phyloP scores from a whole-genome alignment of 306 rosid genomes.

The Acacia melanoxylon region DNA sequence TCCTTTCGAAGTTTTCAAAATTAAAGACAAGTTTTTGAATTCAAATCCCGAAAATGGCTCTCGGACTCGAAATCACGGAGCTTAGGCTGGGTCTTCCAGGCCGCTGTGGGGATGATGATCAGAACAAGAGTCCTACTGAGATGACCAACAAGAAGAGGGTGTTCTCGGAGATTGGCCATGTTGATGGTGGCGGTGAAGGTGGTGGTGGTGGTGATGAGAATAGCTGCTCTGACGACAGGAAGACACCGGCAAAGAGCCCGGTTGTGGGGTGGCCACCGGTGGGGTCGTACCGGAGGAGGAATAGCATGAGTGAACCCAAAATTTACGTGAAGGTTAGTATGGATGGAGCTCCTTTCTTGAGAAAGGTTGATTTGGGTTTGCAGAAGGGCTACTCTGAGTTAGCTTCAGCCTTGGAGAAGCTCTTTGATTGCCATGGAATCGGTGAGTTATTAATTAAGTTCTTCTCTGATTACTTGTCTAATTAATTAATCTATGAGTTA shows the following conservation, averaged over 20 bases:
- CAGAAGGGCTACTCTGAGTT: conserved; percentile 58
- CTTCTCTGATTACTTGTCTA: not conserved
- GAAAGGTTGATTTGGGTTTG: conserved; percentile 63
- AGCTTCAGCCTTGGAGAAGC: conserved; percentile 60
- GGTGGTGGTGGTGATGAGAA: not conserved
- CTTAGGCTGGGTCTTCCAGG: conserved; percentile 75
- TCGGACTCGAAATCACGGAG: conserved; percentile 78
- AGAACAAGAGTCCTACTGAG: conserved; percentile 34
- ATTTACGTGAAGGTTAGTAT: conserved; percentile 78
- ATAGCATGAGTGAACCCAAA: conserved; percentile 44
- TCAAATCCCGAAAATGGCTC: conserved; percentile 38
- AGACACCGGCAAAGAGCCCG: conserved; percentile 36
- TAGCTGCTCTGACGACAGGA: conserved; percentile 21
- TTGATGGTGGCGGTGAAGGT: not conserved
- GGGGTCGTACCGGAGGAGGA: conserved; percentile 67
- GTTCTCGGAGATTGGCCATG: conserved; percentile 47
- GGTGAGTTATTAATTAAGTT: conserved; percentile 34
- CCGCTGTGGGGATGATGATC: not conserved
- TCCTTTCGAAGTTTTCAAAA: not conserved
- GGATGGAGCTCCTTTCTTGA: conserved; percentile 92
- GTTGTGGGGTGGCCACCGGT: conserved; percentile 93
- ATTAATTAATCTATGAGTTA: not conserved
- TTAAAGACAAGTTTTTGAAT: not conserved
- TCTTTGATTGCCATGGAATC: conserved; percentile 57
- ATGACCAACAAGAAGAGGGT: conserved; percentile 56